phyloP scores from a whole-genome alignment of 768 basidiomycete species.

The Xerocomellus intermedius region DNA sequence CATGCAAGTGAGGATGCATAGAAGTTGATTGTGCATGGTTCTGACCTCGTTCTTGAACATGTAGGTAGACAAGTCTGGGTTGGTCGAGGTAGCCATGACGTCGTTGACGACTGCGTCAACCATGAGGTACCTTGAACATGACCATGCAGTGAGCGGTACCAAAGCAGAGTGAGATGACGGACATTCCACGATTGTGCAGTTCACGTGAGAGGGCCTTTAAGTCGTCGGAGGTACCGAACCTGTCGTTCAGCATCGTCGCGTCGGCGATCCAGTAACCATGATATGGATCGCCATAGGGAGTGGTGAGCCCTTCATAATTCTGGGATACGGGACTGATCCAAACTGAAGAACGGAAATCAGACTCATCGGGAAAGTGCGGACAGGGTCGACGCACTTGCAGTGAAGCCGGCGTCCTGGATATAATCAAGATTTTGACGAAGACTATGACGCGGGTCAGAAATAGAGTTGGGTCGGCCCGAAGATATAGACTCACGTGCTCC shows the following conservation, averaged over 20 bases:
- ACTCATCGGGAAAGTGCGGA: not conserved
- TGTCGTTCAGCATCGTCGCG: conserved; percentile 60
- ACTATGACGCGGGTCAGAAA: conserved; percentile 24
- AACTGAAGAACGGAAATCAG: conserved; percentile 38
- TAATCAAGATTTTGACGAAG: conserved; percentile 81
- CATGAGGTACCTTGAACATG: conserved; percentile 63
- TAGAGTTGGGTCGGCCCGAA: not conserved
- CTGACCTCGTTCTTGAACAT: conserved; percentile 64
- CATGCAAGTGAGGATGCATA: conserved; percentile 1
- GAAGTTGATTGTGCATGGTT: not conserved
- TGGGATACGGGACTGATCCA: conserved; percentile 85
- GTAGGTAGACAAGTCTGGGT: conserved; percentile 63
- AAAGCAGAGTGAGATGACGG: conserved; percentile 14
- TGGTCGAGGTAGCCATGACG: conserved; percentile 68
- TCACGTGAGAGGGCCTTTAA: conserved; percentile 64
- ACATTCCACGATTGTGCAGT: conserved; percentile 74
- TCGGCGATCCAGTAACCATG: conserved; percentile 86
- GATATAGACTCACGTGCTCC: conserved; percentile 7
- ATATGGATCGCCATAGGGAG: conserved; percentile 79
- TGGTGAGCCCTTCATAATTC: conserved; percentile 69
- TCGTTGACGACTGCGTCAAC: conserved; percentile 85
- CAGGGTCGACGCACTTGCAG: conserved; percentile 49
- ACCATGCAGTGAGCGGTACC: not conserved
- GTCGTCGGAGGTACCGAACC: conserved; percentile 73
- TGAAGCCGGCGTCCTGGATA: conserved; percentile 79